Evolutionary conservation across 768 basidiomycete genomes (phyloP).

Genomic region (Sarcomyxa edulis): DNA sequence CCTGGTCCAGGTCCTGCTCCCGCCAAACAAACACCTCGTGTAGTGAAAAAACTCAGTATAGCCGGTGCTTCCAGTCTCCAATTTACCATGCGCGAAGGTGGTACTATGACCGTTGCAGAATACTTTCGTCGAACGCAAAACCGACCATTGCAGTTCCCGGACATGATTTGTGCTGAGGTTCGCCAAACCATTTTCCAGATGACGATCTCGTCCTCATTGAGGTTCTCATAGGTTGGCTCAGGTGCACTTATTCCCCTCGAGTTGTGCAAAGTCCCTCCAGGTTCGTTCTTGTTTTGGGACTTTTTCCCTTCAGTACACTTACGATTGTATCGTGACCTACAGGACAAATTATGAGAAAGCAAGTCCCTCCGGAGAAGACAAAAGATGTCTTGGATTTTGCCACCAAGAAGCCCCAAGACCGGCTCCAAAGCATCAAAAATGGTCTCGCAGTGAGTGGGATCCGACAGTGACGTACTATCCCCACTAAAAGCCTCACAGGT

Average conservation of each 20-base stretch:
- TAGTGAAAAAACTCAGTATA: constrained; percentile 54
- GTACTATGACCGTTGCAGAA: constrained; percentile 48
- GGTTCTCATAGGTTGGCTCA: constrained; percentile 47
- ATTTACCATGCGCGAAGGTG: constrained; percentile 57
- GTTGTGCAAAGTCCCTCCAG: constrained; percentile 47
- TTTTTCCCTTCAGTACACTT: no score
- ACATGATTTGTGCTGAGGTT: constrained; percentile 67
- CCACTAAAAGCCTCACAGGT: constrained; percentile 29
- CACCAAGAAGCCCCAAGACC: constrained; percentile 54
- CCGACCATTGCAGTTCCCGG: constrained; percentile 50
- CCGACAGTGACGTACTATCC: not conserved
- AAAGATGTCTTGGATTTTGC: constrained; percentile 61
- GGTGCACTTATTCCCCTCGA: constrained; percentile 63
- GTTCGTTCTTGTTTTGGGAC: no score
- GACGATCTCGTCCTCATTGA: not conserved
- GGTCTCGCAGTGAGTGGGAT: constrained; percentile 42
- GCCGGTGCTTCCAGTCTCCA: constrained; percentile 47
- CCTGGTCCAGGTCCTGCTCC: constrained; percentile 24
- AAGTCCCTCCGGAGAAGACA: constrained; percentile 61
- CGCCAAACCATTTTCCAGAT: constrained; percentile 10
- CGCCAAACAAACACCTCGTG: constrained; percentile 37
- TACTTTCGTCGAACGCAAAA: constrained; percentile 55
- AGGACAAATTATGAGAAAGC: constrained; percentile 73
- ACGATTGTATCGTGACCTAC: no score
- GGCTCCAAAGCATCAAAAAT: constrained; percentile 46